Base-by-base conservation (phyloP, 2,329 filamentous ascomycete genomes). In the Sphaerulina populicola region DNA sequence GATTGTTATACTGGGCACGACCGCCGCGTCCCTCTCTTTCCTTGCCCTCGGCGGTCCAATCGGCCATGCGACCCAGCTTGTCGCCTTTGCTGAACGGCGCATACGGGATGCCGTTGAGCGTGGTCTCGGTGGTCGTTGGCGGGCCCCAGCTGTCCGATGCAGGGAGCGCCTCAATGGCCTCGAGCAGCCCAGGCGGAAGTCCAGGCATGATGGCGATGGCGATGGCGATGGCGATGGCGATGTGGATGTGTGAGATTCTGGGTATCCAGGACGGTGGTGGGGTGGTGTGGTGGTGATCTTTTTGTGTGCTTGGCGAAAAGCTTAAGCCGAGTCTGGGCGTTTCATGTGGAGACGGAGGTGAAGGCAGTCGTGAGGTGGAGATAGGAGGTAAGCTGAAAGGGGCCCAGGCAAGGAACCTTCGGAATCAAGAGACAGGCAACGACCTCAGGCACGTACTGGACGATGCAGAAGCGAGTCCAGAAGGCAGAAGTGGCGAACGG, bases 11-110 rank as follows among this genome's bases (percentile, higher is more conserved):
- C 68, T 93, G 87, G 71, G 86, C 83, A 68, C 91, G 78, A 56
- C 88, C 87, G 61, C 86, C 85, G 65, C 89, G 77, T 40, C 59
- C 61, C 55, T 93, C 88, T 49, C 76, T 68, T 61, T 82, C 80
- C 74, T 96, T 96, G 70, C 86, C 83, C 68, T 96, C 93, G 43
- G 82, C 68, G 14, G 90, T 94, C 93, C 93, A 98, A 77, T 98
- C 93, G 55, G 93, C 93, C 90, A 98, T 97, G 70, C 93, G 90
- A 67, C 93, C 93, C 54, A 98, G 78, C 79, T 96, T 97, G 77
- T 98, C 93, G 69, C 88, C 89, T 74, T 98, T 98, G 61, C 90
- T 96, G 77, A 93, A 98, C 55, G 93, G 93, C 63, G 93, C 93
- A 71, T 96, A 98, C 36, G 93, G 93, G 44, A 97, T 88, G 68